Evolutionary conservation across 2,329 filamentous ascomycete genomes (phyloP).

Genomic region (Hypoxylon sp.): DNA sequence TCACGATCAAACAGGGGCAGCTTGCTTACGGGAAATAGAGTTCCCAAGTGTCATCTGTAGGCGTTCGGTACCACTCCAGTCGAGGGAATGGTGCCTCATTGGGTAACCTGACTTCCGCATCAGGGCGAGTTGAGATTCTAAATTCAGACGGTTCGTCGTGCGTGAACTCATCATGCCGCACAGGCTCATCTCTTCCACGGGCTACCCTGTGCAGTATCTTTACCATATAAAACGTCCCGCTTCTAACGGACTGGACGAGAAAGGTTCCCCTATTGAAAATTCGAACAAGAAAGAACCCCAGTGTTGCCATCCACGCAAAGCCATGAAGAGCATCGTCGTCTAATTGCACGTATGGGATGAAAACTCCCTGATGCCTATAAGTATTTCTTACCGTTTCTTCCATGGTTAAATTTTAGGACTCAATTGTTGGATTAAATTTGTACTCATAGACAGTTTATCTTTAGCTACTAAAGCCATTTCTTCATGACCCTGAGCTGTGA

Average conservation of each 20-base stretch:
- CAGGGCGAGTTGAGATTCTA: conserved; percentile 3
- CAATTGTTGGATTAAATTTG: neutral
- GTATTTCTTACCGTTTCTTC: too few species aligned
- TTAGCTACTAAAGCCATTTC: neutral
- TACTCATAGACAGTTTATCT: neutral
- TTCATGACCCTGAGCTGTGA: neutral
- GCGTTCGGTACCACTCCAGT: neutral
- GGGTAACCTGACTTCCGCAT: neutral
- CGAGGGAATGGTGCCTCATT: neutral
- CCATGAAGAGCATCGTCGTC: neutral
- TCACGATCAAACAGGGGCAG: neutral
- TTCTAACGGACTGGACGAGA: conserved; percentile 1
- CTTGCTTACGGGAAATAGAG: conserved; percentile 12
- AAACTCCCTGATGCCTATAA: neutral
- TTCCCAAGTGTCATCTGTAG: neutral
- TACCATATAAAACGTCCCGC: neutral
- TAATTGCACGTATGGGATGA: neutral
- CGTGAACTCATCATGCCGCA: neutral
- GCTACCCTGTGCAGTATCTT: neutral
- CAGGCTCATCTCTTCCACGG: neutral
- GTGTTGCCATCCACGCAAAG: neutral
- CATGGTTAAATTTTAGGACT: neutral
- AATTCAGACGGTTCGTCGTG: conserved; percentile 8
- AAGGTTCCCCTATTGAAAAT: neutral
- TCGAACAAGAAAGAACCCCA: neutral